phyloP scores from a whole-genome alignment of 371 early-diverging fungal species.

The Dinochytrium kinnereticum region DNA sequence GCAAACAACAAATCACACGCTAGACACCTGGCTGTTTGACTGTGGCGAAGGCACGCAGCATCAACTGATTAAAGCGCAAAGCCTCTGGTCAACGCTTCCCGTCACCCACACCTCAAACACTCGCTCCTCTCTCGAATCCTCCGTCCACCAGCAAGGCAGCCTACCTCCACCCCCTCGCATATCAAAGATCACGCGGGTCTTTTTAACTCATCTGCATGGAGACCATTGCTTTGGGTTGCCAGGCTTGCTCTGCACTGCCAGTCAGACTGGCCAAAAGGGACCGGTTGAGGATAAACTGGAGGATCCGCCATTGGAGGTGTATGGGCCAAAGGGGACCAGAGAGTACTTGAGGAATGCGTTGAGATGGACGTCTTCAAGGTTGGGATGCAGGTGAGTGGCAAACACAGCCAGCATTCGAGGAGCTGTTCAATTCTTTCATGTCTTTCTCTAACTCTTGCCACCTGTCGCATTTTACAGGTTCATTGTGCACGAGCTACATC shows the following conservation, averaged over 20 bases:
- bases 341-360: slow-evolving; percentile 59
- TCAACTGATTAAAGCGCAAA: slow-evolving; percentile 57
- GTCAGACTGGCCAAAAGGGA: slow-evolving; percentile 42
- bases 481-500: slow-evolving; percentile 56
- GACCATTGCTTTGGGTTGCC: slow-evolving; percentile 68
- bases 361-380: slow-evolving; percentile 48
- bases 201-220: slow-evolving; percentile 69
- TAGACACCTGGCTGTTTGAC: slow-evolving; percentile 69
- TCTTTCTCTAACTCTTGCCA: not conserved
- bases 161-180: slow-evolving; percentile 20
- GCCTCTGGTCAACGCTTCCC: not conserved
- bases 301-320: slow-evolving; percentile 52
- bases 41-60: slow-evolving; percentile 79
- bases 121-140: slow-evolving; percentile 9
- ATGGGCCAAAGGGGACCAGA: slow-evolving; percentile 60
- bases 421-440: not conserved
- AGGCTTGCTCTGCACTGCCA: slow-evolving; percentile 61
- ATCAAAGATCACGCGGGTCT: slow-evolving; percentile 55
- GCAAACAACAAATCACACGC: too few relatives aligned
- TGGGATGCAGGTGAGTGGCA: slow-evolving; percentile 25
- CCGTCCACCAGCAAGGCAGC: not conserved
- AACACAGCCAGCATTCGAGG: too few relatives aligned
- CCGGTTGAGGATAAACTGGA: slow-evolving; percentile 26
- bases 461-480: slow-evolving; percentile 41
- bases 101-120: not conserved